Percentiles rank a stretch among this genome's conserved stretches.
Evolutionary conservation across 1,139 yeast species (phyloP).

Genomic region (Waltiozyma sp.): DNA sequence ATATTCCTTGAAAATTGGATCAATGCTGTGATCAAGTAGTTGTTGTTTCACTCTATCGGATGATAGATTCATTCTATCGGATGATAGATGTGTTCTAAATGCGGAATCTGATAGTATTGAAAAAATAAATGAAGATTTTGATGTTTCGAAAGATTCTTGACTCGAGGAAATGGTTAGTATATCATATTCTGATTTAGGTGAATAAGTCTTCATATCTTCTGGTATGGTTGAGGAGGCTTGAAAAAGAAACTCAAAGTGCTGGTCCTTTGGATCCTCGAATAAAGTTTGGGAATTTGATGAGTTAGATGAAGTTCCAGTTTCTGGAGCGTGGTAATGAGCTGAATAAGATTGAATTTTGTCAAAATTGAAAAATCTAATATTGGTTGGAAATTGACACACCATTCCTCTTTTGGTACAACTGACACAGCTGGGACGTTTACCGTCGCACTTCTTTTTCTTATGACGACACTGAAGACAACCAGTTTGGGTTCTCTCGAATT

Average conservation of each 20-base stretch:
- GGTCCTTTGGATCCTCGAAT: background rate
- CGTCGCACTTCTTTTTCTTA: constrained; percentile 35
- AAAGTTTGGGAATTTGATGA: too few relatives aligned
- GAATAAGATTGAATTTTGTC: background rate
- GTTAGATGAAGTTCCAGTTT: too few relatives aligned
- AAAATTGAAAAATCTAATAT: constrained; percentile 15
- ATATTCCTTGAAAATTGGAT: background rate
- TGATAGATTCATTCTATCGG: background rate
- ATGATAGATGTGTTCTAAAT: background rate
- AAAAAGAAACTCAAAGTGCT: background rate
- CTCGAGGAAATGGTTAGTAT: too few relatives aligned
- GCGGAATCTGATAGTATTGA: background rate
- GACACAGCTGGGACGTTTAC: constrained; percentile 38
- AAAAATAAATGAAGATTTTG: background rate
- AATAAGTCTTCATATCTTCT: too few relatives aligned
- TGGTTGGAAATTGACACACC: constrained; percentile 16
- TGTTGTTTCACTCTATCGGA: background rate
- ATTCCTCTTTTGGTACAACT: constrained; percentile 30
- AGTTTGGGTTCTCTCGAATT: constrained; percentile 18
- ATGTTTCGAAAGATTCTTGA: background rate
- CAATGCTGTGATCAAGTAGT: background rate
- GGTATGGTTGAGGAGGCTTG: too few relatives aligned
- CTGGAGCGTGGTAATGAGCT: background rate
- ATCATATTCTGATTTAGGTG: too few relatives aligned
- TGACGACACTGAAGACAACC: constrained; percentile 20